Evolutionary conservation across 1,284 basidiomycete species (phyloP).

Genomic region (Porogramme epimiltina): DNA sequence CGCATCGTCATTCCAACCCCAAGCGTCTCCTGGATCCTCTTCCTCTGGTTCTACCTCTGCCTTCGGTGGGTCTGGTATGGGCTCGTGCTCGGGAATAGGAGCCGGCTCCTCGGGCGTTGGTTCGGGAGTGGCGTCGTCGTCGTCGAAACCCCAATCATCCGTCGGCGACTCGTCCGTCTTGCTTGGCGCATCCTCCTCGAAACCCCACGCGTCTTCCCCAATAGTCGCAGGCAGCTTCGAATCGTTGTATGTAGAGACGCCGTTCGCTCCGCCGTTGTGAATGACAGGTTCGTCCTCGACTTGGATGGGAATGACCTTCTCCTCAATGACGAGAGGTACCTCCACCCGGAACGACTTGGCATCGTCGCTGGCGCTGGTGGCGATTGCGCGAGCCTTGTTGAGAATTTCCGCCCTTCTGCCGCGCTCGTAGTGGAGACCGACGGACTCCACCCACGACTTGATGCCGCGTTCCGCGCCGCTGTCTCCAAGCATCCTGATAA

Average conservation of each 20-base stretch:
- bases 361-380: constrained; percentile 38
- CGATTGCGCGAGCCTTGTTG: constrained; percentile 52
- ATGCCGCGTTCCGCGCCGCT: constrained; percentile 52
- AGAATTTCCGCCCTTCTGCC: constrained; percentile 65
- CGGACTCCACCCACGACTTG: constrained; percentile 60
- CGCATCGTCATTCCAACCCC: constrained; percentile 67
- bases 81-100: constrained; percentile 10
- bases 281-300: constrained; percentile 27
- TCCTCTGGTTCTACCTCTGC: constrained; percentile 32
- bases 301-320: constrained; percentile 9
- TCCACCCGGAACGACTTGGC: constrained; percentile 38
- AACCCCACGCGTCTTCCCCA: constrained; percentile 37
- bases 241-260: too few relatives aligned
- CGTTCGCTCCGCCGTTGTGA: constrained; percentile 2
- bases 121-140: constrained; percentile 39
- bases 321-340: constrained; percentile 22
- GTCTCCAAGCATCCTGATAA: constrained; percentile 53
- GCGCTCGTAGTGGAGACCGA: constrained; percentile 74
- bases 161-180: constrained; percentile 14
- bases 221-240: background rate
- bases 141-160: constrained; percentile 59
- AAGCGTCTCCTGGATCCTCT: constrained; percentile 47
- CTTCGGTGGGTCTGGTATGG: constrained; percentile 24
- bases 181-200: constrained; percentile 29
- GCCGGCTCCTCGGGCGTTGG: constrained; percentile 19